A percentile compares a stretch with the other conserved stretches of the same genome.
phyloP scores from a whole-genome alignment of 108 stramenopile genomes.

The Skeletonema marinoi region DNA sequence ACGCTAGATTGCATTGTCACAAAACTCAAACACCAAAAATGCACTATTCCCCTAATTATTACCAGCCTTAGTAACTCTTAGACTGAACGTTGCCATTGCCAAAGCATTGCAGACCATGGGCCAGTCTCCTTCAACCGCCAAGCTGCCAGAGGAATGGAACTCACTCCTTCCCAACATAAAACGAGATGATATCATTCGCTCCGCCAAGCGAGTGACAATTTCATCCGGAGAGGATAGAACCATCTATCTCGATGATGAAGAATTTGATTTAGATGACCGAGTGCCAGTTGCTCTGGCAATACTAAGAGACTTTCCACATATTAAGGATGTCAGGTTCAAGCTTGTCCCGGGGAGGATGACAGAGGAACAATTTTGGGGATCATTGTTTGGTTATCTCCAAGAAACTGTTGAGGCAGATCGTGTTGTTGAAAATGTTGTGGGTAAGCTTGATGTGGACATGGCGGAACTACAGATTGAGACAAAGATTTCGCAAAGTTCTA shows the following conservation, averaged over 20 bases:
- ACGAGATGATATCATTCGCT: conserved; percentile 31
- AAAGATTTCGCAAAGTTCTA: conserved; percentile 7
- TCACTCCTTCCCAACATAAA: conserved; percentile 34
- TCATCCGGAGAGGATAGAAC: not conserved
- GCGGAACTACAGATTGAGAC: conserved; percentile 29
- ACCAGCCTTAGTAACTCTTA: no score
- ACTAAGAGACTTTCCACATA: conserved; percentile 29
- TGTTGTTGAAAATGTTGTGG: conserved; percentile 21
- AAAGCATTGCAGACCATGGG: not conserved
- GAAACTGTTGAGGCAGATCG: conserved; percentile 16
- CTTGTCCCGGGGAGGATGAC: conserved; percentile 37
- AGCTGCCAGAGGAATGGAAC: conserved; percentile 31
- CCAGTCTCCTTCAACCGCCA: conserved; percentile 15
- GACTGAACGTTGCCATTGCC: no score
- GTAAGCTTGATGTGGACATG: conserved; percentile 6
- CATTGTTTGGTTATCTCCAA: conserved; percentile 29
- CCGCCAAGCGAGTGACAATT: conserved; percentile 4
- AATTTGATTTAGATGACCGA: conserved; percentile 43
- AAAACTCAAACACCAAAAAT: no score
- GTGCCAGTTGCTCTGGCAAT: conserved; percentile 35
- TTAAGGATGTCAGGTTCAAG: conserved; percentile 46
- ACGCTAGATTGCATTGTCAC: no score
- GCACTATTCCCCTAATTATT: no score
- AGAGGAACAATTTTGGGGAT: conserved; percentile 47
- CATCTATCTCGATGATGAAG: conserved; percentile 24